These are phyloP conservation scores for Arachis monticola DNA, from an alignment of 331 rosid genomes.

Conservation along the genomic window DNA sequence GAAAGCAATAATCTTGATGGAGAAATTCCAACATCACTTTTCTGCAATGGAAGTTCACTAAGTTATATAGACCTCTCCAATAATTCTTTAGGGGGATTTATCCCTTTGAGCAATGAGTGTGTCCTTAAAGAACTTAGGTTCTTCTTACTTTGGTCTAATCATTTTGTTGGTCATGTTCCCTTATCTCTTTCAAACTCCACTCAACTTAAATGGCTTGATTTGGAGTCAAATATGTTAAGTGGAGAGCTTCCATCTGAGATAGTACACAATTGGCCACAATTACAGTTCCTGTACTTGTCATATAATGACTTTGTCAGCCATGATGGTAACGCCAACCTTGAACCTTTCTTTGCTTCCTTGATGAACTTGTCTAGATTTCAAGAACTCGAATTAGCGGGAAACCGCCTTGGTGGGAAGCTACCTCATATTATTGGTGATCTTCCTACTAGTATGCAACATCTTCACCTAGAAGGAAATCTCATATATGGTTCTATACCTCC, in stretches of 20 bases:
- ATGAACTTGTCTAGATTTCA: constrained; percentile 60
- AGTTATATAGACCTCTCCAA: constrained; percentile 79
- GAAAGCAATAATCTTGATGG: constrained; percentile 70
- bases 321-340: constrained; percentile 77
- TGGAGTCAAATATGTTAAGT: constrained; percentile 71
- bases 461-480: constrained; percentile 71
- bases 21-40: constrained; percentile 64
- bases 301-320: constrained; percentile 73
- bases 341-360: constrained; percentile 79
- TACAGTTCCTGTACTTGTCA: constrained; percentile 77
- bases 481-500: constrained; percentile 78
- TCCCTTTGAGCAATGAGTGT: constrained; percentile 65
- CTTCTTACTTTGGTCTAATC: constrained; percentile 86
- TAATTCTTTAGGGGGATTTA: constrained; percentile 68
- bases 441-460: constrained; percentile 58
- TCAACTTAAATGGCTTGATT: constrained; percentile 79
- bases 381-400: constrained; percentile 83
- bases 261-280: constrained; percentile 53
- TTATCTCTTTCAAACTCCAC: constrained; percentile 73
- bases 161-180: constrained; percentile 66
- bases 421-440: constrained; percentile 77
- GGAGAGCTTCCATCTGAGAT: constrained; percentile 74
- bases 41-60: constrained; percentile 75
- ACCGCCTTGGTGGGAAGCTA: constrained; percentile 71
- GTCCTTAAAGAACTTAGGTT: constrained; percentile 57